These are phyloP conservation scores for Dicorynia guianensis DNA, from an alignment of 306 rosid genomes.

Conservation along the genomic window DNA sequence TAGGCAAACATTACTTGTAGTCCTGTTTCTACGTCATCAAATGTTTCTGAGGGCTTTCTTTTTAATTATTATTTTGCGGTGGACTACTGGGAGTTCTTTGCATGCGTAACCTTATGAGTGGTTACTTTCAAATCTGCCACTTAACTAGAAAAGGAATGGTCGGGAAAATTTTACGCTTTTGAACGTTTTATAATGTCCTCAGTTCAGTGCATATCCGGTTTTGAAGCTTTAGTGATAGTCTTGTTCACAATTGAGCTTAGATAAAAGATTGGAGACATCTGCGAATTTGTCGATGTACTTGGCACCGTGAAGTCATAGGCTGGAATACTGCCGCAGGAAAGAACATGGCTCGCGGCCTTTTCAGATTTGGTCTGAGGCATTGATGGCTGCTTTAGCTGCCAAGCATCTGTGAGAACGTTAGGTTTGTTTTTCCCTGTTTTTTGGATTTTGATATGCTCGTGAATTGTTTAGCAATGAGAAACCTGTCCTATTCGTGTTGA, in stretches of 20 bases:
- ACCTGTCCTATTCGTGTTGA: not conserved
- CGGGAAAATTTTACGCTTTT: slow-evolving; percentile 4
- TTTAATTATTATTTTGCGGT: not conserved
- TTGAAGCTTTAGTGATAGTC: not conserved
- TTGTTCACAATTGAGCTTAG: not conserved
- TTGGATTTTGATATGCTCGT: slow-evolving; percentile 27
- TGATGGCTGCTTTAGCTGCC: slow-evolving; percentile 15
- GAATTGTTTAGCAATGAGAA: not conserved
- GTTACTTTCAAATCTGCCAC: slow-evolving; percentile 28
- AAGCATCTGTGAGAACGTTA: not conserved
- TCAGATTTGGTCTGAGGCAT: not conserved
- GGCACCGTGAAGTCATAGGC: not conserved
- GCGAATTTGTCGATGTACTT: not conserved
- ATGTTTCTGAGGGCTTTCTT: not conserved
- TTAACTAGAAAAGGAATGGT: not conserved
- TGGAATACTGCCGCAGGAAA: not conserved
- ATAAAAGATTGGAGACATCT: not conserved
- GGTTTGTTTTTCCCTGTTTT: slow-evolving; percentile 31
- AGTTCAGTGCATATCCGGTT: not conserved
- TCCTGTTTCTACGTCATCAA: slow-evolving; percentile 27
- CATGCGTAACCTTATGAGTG: slow-evolving; percentile 22
- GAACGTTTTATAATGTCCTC: slow-evolving; percentile 16
- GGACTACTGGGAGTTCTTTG: slow-evolving; percentile 23
- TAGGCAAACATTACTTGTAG: slow-evolving; percentile 2
- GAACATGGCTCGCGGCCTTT: not conserved